phyloP scores from a whole-genome alignment of 306 rosid species.

The Rubus parviflorus region DNA sequence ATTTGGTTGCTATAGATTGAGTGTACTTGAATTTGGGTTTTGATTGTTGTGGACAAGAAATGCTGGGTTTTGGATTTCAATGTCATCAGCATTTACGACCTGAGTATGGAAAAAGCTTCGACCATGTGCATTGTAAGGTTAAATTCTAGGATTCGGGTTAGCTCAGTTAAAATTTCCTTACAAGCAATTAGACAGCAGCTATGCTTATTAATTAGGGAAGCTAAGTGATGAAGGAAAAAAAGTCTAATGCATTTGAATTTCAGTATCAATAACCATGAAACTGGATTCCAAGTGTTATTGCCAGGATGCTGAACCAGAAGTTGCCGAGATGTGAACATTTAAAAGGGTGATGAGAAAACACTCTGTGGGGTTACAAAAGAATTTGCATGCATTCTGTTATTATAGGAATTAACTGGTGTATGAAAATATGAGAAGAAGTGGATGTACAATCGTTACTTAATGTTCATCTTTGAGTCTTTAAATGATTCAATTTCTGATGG shows the following conservation, averaged over 20 bases:
- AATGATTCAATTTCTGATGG: neutral
- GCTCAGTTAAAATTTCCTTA: neutral
- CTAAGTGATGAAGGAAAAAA: neutral
- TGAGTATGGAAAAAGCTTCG: neutral
- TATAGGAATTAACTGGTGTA: neutral
- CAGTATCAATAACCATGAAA: neutral
- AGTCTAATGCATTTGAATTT: conserved; percentile 3
- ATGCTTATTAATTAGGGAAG: neutral
- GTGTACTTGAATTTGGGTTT: neutral
- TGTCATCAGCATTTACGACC: neutral
- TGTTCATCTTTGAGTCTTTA: conserved; percentile 13
- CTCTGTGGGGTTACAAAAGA: neutral
- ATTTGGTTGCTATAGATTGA: neutral
- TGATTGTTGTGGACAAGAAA: conserved; percentile 4
- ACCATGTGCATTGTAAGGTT: neutral
- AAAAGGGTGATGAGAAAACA: neutral
- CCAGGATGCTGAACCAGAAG: neutral
- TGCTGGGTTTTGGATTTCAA: neutral
- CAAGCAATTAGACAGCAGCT: neutral
- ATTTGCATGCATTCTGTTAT: neutral
- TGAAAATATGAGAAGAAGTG: neutral
- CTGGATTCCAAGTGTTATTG: neutral
- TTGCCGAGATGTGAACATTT: neutral
- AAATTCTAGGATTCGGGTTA: neutral
- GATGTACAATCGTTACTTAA: neutral